Base-by-base conservation (phyloP, 108 stramenopile genomes). In the Chaetoceros tenuissimus region DNA sequence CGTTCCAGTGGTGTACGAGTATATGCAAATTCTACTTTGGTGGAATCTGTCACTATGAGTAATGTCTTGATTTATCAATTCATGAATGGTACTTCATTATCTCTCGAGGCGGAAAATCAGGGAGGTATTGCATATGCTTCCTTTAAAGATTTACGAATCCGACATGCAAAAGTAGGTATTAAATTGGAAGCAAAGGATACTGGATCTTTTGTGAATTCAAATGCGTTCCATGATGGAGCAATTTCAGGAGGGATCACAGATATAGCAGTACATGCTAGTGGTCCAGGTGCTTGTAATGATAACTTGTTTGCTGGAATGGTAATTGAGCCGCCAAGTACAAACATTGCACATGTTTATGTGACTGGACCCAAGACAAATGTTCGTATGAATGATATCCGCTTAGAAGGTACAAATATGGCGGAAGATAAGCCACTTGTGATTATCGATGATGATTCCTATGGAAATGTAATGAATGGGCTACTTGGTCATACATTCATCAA, bases 261-360 rank as follows among this genome's bases (percentile, higher is more conserved):
- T 17, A 17, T 26, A 16, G 69, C 55, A 3, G 8, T 70, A 8
- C 24, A 29, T 46, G 69, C 69, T 0, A 31, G 64, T 24, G 69
- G 63, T 22, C 69, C 69, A 3, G 69, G 69, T 1, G 44, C 69
- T 17, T 70, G 69, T 28, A 70, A 70, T 43, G 63, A 70, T 24
- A 70, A 70, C 53, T 64, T 64, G 63, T 70, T 70, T 22, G 64
- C 64, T 40, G 69, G 69, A 7, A 64, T 64, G 49, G 26, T 64
- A 31, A 65, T 70, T 28, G 69, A 64, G 44, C 63, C 69, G 0
- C 63, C 69, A 1, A 43, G 54, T 3, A 64, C 63, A 2, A 19
- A 24, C 16, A 19, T 52, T 20, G 48, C 69, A 1, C 69, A 70
- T 25, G 69, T 70, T 1, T 70, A 64, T 23, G 63, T 70, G 3